Percentiles rank a stretch among this genome's conserved stretches.
phyloP scores from a whole-genome alignment of 139 green algal genomes.

The Mesotaenium endlicherianum region DNA sequence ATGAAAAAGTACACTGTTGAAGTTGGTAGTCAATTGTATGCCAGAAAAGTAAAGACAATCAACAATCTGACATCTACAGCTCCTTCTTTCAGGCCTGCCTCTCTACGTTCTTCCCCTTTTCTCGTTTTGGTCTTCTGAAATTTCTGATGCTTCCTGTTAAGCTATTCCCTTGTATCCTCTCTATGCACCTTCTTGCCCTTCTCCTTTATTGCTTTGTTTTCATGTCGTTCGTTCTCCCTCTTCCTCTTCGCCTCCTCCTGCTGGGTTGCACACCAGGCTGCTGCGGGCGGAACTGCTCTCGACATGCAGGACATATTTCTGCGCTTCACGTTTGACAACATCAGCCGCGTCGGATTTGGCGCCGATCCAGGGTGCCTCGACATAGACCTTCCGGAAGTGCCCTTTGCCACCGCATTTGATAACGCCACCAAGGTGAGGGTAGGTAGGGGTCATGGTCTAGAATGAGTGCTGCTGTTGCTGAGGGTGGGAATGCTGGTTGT shows the following conservation, averaged over 20 bases:
- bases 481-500: too few relatives aligned
- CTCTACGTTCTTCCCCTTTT: too few relatives aligned
- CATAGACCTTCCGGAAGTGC: slow-evolving; percentile 12
- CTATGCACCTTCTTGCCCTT: not conserved
- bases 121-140: too few relatives aligned
- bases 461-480: too few relatives aligned
- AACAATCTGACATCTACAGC: too few relatives aligned
- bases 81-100: too few relatives aligned
- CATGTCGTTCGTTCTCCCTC: not conserved
- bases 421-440: slow-evolving; percentile 2
- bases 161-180: not conserved
- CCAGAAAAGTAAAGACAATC: too few relatives aligned
- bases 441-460: too few relatives aligned
- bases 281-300: not conserved
- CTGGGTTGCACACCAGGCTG: not conserved
- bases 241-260: not conserved
- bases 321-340: slow-evolving; percentile 47
- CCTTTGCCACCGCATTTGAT: slow-evolving; percentile 34
- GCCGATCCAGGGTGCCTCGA: slow-evolving; percentile 38
- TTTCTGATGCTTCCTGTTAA: too few relatives aligned
- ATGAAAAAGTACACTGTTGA: too few relatives aligned
- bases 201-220: not conserved
- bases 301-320: slow-evolving; percentile 39
- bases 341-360: slow-evolving; percentile 34
- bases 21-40: too few relatives aligned